Conservation (phyloP, 305 asterid genomes). For the Lippia alba region DNA sequence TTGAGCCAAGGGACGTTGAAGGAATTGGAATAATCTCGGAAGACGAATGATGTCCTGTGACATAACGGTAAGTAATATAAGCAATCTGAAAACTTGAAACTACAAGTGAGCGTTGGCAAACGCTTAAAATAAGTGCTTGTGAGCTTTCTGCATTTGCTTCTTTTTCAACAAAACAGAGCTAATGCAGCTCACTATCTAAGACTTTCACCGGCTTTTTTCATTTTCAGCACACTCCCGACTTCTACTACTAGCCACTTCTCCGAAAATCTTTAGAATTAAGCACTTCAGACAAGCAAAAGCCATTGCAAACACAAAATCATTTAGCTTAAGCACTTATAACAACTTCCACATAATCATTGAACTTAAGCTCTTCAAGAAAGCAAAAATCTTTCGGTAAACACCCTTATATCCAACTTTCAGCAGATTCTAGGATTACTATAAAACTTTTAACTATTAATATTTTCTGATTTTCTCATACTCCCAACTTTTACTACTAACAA, state of each 20-base stretch:
- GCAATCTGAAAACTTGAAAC: conserved; percentile 11
- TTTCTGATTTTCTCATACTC: no score
- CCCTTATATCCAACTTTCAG: no score
- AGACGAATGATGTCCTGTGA: conserved; percentile 93
- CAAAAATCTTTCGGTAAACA: no score
- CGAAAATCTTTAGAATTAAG: no score
- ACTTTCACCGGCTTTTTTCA: neutral
- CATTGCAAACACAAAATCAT: no score
- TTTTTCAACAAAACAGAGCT: neutral
- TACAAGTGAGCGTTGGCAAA: neutral
- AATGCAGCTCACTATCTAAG: neutral
- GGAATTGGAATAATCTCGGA: conserved; percentile 85
- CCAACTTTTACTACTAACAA: neutral
- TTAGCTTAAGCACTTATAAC: no score
- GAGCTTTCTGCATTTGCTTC: neutral
- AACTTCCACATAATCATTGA: no score
- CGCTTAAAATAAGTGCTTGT: neutral
- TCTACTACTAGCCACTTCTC: no score
- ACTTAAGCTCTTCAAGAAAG: no score
- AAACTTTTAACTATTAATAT: no score
- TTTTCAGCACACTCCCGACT: neutral
- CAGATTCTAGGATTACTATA: no score
- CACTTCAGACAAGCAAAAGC: no score
- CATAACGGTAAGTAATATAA: conserved; percentile 24
- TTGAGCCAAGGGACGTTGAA: conserved; percentile 91